Base-by-base conservation (phyloP, 1,284 basidiomycete genomes). In the Boletus calvinii region DNA sequence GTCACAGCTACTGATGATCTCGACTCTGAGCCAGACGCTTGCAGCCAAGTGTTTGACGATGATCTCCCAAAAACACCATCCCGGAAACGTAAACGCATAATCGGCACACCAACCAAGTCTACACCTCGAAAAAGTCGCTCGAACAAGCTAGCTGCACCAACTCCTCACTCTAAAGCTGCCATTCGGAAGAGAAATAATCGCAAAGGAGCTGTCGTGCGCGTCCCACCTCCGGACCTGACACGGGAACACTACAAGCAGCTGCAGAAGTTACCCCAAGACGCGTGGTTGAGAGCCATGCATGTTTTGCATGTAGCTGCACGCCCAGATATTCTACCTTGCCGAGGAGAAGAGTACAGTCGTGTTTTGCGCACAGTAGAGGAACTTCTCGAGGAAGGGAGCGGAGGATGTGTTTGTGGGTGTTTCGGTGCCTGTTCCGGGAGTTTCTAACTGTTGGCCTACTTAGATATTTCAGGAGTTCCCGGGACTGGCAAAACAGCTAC, bases 401-500 rank as follows among this genome's bases (percentile, higher is more conserved):
- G 97, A 0, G 94, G 93, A 6, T 99, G 97, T 73, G 77, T 99
- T 46, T 99, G 96, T 94, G 67, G 66, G 93, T 79, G 20, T 17
- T 41, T 53, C 32, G 3, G 34, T 34, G 43, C 39, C 30, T 50
- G 37, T 31, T 20, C 31, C 54, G 15, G 40, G 22, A 26, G 6
- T 9, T 52, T 36, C 41, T 48, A n/a, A 45, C 11, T 3, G 26
- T 34, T 43, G 32, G 43, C 37, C n/a, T 51, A 31, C 18, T 48
- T 46, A 95, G 93, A 96, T 69, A 95, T 99, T 42, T 96, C 95
- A 6, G 97, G 96, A 18, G 94, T 98, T 1, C 97, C 97, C 8
- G 97, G 97, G 1, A 98, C 96, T 8, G 96, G 97, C 3, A 99
- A 99, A 74, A 99, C 97, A 3, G 97, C 97, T 0, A 99, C 97